Conservation (phyloP, 2,329 filamentous ascomycete genomes). For the Arthrobotrys megalospora region DNA sequence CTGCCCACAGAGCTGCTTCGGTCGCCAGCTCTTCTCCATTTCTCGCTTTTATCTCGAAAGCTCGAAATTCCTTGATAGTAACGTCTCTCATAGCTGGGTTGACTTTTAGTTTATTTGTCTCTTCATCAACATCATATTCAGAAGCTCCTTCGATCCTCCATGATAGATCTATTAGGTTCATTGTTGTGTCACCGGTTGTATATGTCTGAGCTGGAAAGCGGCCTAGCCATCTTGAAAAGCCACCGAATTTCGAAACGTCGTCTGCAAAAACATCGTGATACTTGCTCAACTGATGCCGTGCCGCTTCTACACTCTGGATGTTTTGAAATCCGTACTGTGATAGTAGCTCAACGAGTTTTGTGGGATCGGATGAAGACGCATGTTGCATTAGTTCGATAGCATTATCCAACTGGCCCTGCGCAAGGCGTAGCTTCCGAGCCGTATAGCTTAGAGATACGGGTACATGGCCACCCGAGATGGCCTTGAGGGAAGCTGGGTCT, state of each 20-base stretch:
- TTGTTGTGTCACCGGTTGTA: background rate
- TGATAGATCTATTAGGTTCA: conserved; percentile 9
- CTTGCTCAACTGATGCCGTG: conserved; percentile 2
- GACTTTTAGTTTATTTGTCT: conserved; percentile 5
- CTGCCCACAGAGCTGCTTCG: conserved; percentile 10
- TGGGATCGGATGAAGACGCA: background rate
- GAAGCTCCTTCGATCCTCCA: conserved; percentile 31
- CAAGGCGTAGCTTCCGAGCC: conserved; percentile 18
- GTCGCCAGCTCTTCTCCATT: background rate
- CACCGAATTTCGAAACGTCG: conserved; percentile 8
- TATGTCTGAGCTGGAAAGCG: background rate
- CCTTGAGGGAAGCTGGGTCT: background rate
- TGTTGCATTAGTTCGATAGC: conserved; percentile 10
- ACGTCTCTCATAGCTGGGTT: background rate
- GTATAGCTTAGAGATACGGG: conserved; percentile 7
- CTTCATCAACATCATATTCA: background rate
- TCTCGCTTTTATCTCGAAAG: background rate
- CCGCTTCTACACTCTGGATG: conserved; percentile 11
- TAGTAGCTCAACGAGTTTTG: background rate
- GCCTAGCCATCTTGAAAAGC: conserved; percentile 15
- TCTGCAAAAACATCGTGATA: background rate
- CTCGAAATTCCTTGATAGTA: background rate
- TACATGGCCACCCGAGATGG: background rate
- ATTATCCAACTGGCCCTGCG: conserved; percentile 5
- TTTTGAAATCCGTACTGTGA: conserved; percentile 16